These are phyloP conservation scores for Curvularia sp. DNA, from an alignment of 2,329 filamentous ascomycete genomes.

Conservation along the genomic window DNA sequence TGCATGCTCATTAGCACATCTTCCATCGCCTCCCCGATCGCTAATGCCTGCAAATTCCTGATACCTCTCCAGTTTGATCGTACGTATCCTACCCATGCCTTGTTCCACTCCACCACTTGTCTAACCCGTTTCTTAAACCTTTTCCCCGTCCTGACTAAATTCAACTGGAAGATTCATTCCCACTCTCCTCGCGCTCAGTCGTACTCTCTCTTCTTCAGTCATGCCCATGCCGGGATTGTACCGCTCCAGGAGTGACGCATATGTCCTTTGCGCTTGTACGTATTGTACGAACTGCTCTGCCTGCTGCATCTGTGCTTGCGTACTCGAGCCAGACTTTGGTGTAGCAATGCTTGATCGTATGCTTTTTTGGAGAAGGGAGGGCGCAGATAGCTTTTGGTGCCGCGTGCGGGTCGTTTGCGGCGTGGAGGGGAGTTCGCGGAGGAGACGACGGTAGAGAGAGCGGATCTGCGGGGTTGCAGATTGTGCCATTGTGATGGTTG, in stretches of 20 bases:
- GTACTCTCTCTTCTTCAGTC: constrained; percentile 81
- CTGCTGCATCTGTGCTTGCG: constrained; percentile 52
- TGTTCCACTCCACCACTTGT: not conserved
- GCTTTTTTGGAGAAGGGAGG: constrained; percentile 73
- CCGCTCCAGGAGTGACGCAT: constrained; percentile 80
- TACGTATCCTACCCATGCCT: not conserved
- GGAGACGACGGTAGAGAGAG: constrained; percentile 83
- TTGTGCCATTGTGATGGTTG: constrained; percentile 43
- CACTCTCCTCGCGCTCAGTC: constrained; percentile 83
- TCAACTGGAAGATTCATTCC: constrained; percentile 86
- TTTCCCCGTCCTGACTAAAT: constrained; percentile 44
- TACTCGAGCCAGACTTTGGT: constrained; percentile 1
- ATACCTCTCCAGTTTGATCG: not conserved
- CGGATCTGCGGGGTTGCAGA: constrained; percentile 62
- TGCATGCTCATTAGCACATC: too few species aligned
- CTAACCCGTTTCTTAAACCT: constrained; percentile 4
- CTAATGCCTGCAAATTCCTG: not conserved
- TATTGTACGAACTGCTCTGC: constrained; percentile 84
- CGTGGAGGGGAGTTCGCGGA: constrained; percentile 85
- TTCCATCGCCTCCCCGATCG: not conserved
- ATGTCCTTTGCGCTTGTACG: constrained; percentile 82
- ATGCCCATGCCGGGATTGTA: constrained; percentile 95
- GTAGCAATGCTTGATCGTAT: constrained; percentile 69
- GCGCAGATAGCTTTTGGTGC: constrained; percentile 57
- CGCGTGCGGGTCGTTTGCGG: constrained; percentile 50